phyloP scores from a whole-genome alignment of 768 basidiomycete species.

The Psilocybe cyanescens region DNA sequence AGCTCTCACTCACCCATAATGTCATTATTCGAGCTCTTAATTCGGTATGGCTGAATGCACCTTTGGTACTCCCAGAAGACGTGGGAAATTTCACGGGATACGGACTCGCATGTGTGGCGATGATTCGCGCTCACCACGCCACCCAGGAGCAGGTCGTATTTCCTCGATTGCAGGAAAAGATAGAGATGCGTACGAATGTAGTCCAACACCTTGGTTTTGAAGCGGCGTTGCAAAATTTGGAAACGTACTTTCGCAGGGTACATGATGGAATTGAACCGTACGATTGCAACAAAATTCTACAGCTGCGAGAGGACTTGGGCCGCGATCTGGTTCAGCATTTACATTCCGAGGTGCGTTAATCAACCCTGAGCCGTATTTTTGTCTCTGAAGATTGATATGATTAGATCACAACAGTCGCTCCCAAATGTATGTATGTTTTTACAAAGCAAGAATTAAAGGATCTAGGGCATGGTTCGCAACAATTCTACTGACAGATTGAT shows the following conservation, averaged over 20 bases:
- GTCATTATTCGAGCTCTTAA: slow-evolving; percentile 23
- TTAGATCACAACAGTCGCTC: slow-evolving; percentile 8
- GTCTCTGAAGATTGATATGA: not conserved
- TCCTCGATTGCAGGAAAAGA: slow-evolving; percentile 15
- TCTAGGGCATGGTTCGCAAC: slow-evolving; percentile 12
- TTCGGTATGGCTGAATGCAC: slow-evolving; percentile 22
- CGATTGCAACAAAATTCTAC: slow-evolving; percentile 10
- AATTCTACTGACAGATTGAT: no score
- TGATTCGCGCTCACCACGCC: slow-evolving; percentile 15
- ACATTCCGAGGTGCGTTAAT: slow-evolving; percentile 17
- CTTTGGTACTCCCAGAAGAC: slow-evolving; percentile 17
- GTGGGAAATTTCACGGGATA: slow-evolving; percentile 16
- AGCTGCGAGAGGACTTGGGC: slow-evolving; percentile 15
- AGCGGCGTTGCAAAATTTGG: slow-evolving; percentile 11
- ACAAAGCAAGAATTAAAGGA: slow-evolving; percentile 9
- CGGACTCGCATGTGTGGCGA: slow-evolving; percentile 8
- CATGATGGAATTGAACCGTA: slow-evolving; percentile 5
- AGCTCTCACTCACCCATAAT: slow-evolving; percentile 22
- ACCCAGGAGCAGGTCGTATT: slow-evolving; percentile 17
- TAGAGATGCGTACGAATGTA: slow-evolving; percentile 22
- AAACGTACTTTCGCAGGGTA: slow-evolving; percentile 11
- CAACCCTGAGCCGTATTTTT: no score
- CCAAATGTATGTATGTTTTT: slow-evolving; percentile 4
- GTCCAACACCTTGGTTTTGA: slow-evolving; percentile 19
- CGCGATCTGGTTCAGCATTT: slow-evolving; percentile 17